A percentile compares a stretch with the other conserved stretches of the same genome.
Evolutionary conservation across 2,329 filamentous ascomycete species (phyloP).

Genomic region (Sclerotiophoma versabilis): DNA sequence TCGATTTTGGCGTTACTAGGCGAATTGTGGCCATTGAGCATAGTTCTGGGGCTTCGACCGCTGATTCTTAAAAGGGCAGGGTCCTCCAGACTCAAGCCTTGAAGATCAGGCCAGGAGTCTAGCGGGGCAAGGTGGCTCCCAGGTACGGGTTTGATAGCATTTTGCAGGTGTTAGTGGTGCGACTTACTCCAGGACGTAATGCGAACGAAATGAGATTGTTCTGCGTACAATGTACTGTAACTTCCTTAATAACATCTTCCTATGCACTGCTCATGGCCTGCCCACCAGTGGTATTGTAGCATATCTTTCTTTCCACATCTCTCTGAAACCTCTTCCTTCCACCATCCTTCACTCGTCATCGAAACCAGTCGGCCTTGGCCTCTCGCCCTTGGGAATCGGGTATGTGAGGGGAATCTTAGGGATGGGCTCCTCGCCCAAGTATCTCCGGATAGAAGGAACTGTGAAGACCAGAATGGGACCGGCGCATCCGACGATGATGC

Average conservation of each 20-base stretch:
- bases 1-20: neutral
- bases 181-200: conserved; percentile 1
- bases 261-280: neutral
- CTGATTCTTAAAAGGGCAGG: neutral
- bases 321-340: neutral
- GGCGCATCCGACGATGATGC: conserved; percentile 72
- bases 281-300: conserved; percentile 1
- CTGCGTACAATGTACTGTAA: conserved; percentile 35
- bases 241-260: neutral
- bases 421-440: conserved; percentile 74
- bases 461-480: conserved; percentile 75
- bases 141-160: no score
- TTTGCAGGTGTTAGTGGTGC: neutral
- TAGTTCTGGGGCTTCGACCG: neutral
- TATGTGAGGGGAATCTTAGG: conserved; percentile 83
- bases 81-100: neutral
- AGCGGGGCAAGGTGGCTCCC: neutral
- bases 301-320: neutral
- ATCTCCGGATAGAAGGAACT: conserved; percentile 75
- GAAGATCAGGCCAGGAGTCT: neutral
- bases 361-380: conserved; percentile 55
- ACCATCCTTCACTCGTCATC: conserved; percentile 48
- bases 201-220: conserved; percentile 29
- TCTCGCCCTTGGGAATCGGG: conserved; percentile 65
- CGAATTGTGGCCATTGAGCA: neutral